These are phyloP conservation scores for Marchantia paleacea DNA, from an alignment of 225 moss, liverwort and hornwort species.

Conservation along the genomic window DNA sequence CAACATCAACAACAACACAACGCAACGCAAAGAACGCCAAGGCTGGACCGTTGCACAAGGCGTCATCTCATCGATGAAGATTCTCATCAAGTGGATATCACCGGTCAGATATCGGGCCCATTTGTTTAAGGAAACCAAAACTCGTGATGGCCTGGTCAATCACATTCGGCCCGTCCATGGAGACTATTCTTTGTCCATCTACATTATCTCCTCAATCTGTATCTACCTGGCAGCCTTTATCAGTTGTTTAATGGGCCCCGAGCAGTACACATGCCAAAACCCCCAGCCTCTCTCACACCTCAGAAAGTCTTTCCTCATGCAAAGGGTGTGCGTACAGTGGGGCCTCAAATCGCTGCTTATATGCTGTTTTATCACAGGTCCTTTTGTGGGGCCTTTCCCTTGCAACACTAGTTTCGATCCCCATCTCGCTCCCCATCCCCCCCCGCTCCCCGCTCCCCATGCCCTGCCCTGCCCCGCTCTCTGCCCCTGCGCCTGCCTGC, in stretches of 20 bases:
- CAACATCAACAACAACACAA: not conserved
- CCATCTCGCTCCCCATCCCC: not conserved
- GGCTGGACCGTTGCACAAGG: not conserved
- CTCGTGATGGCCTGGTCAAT: not conserved
- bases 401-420: not conserved
- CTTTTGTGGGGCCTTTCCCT: not conserved
- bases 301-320: constrained; percentile 9
- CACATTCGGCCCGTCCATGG: not conserved
- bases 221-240: constrained; percentile 7
- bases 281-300: not conserved
- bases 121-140: not conserved
- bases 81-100: constrained; percentile 4
- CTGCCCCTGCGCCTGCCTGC: no score
- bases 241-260: not conserved
- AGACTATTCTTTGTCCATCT: not conserved
- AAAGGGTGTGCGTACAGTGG: constrained; percentile 7
- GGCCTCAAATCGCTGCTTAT: not conserved
- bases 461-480: no score
- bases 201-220: not conserved
- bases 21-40: not conserved
- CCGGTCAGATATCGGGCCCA: not conserved
- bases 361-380: not conserved
- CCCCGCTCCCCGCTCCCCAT: no score
- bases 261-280: not conserved
- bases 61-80: constrained; percentile 6